These are phyloP conservation scores for Solanum boliviense DNA, from an alignment of 257 asterid genomes.

Conservation along the genomic window DNA sequence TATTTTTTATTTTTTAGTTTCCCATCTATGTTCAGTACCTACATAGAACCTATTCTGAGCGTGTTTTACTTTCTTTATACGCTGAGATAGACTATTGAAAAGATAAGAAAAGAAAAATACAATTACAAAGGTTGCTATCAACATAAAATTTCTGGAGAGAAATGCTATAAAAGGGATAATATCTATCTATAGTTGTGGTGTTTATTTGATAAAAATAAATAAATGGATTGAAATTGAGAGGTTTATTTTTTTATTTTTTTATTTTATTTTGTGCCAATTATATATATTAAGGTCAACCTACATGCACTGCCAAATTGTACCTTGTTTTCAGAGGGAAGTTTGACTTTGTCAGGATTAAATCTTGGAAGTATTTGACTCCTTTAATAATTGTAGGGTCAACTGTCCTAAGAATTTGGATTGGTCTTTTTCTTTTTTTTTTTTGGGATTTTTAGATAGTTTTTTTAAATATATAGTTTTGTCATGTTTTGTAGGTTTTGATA, in stretches of 20 bases:
- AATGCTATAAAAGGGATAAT: background rate
- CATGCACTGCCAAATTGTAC: background rate
- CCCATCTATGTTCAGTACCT: fast-evolving
- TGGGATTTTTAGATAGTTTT: background rate
- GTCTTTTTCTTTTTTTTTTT: background rate
- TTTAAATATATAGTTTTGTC: background rate
- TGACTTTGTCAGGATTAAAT: background rate
- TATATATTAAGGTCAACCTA: background rate
- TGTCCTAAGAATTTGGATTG: background rate
- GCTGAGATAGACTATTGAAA: background rate
- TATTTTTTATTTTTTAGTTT: fast-evolving
- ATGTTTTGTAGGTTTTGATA: background rate
- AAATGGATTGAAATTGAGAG: background rate
- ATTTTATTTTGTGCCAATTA: background rate
- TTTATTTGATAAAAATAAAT: background rate
- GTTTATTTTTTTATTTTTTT: background rate
- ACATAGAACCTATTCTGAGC: fast-evolving
- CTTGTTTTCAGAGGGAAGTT: background rate
- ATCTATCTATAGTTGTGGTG: background rate
- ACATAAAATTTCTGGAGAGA: background rate
- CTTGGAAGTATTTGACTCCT: background rate
- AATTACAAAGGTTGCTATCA: background rate
- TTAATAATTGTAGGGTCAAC: background rate
- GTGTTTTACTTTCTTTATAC: too few relatives aligned
- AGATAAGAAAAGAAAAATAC: background rate